Percentiles rank a stretch among this genome's conserved stretches.
phyloP scores from a whole-genome alignment of 1,284 basidiomycete genomes.

The Bjerkandera adusta region DNA sequence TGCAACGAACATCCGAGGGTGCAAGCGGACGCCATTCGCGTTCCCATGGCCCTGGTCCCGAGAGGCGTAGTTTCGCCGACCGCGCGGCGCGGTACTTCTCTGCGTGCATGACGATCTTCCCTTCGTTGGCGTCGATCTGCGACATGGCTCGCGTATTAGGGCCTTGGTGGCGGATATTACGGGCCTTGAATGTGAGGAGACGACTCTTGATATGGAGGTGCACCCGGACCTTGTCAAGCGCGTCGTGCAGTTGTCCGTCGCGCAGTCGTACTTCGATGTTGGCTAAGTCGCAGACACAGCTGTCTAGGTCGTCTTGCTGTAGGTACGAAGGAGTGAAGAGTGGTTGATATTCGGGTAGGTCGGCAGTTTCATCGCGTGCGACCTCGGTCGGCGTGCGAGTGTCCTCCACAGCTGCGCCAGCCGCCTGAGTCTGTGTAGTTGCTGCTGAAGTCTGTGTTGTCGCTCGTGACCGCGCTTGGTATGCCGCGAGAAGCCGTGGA shows the following conservation, averaged over 20 bases:
- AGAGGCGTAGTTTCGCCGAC: conserved; percentile 6
- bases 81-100: conserved; percentile 13
- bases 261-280: conserved; percentile 4
- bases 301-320: neutral
- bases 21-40: conserved; percentile 18
- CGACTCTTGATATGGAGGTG: conserved; percentile 8
- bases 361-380: too few relatives aligned
- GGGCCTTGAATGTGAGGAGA: conserved; percentile 5
- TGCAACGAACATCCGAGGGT: conserved; percentile 7
- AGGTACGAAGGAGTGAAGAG: conserved; percentile 3
- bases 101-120: neutral
- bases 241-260: conserved; percentile 7
- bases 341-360: neutral
- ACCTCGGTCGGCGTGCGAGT: neutral
- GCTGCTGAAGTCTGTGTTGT: neutral
- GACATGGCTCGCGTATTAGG: conserved; percentile 1
- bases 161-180: conserved; percentile 3
- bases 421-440: too few relatives aligned
- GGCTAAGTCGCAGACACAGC: neutral
- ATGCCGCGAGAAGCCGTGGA: neutral
- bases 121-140: conserved; percentile 4
- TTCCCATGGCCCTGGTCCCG: conserved; percentile 15
- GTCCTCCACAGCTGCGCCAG: neutral
- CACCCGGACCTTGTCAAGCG: conserved; percentile 7
- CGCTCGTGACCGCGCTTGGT: too few relatives aligned